These are phyloP conservation scores for Cyclotella sp. DNA, from an alignment of 108 stramenopile species.

Conservation along the genomic window DNA sequence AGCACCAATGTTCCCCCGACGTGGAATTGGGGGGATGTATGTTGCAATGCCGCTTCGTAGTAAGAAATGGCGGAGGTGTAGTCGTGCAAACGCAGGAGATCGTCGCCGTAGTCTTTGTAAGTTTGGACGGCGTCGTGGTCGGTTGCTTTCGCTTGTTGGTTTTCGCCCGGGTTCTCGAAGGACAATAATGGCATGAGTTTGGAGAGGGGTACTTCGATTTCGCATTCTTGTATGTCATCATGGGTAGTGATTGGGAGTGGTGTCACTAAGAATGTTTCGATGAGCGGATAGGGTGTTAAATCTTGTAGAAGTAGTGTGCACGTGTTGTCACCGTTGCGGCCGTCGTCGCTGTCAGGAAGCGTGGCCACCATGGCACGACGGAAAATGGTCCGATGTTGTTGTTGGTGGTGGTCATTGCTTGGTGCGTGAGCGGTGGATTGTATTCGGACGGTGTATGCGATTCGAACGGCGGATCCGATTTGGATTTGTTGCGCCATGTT, in stretches of 20 bases:
- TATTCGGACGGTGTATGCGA: constrained; percentile 5
- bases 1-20: constrained; percentile 59
- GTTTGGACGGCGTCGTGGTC: neutral
- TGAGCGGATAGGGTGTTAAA: constrained; percentile 28
- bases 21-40: constrained; percentile 35
- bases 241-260: neutral
- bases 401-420: too few relatives aligned
- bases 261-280: neutral
- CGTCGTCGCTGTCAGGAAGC: neutral
- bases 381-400: constrained; percentile 13
- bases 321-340: neutral
- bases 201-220: neutral
- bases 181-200: neutral
- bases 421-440: neutral
- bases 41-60: constrained; percentile 64
- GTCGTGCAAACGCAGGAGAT: constrained; percentile 60
- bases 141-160: neutral
- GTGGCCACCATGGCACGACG: constrained; percentile 52
- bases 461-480: constrained; percentile 30
- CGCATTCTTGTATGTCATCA: neutral
- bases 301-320: constrained; percentile 41
- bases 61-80: constrained; percentile 60
- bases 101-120: constrained; percentile 65
- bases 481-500: neutral
- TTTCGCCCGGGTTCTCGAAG: neutral